These are phyloP conservation scores for Bertia moriformis DNA, from an alignment of 2,329 filamentous ascomycete genomes.

Conservation along the genomic window DNA sequence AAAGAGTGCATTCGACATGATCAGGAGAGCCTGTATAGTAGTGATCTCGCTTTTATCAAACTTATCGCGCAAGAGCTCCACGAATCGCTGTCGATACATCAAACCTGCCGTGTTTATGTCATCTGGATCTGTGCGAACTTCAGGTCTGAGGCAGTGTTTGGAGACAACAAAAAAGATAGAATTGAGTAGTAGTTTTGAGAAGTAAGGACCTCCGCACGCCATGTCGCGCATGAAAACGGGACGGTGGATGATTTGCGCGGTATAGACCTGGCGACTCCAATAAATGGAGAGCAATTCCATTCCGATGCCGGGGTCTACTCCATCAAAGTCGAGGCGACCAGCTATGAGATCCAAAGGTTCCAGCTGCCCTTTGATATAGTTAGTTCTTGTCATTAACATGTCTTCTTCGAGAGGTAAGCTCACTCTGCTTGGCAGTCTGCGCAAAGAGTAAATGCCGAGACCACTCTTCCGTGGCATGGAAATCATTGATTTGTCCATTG, in stretches of 20 bases:
- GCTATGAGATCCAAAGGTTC: conserved; percentile 21
- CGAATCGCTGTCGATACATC: conserved; percentile 21
- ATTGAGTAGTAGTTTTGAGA: conserved; percentile 38
- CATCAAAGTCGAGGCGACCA: conserved; percentile 31
- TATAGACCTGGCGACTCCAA: conserved; percentile 36
- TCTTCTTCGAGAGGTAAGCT: conserved; percentile 24
- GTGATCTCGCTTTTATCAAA: background rate
- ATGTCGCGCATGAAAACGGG: conserved; percentile 36
- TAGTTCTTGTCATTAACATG: conserved; percentile 30
- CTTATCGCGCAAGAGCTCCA: conserved; percentile 26
- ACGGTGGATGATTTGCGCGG: conserved; percentile 31
- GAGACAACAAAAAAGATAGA: conserved; percentile 31
- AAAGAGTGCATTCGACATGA: background rate
- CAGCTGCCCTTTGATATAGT: conserved; percentile 13
- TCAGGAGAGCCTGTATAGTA: background rate
- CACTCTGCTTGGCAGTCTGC: background rate
- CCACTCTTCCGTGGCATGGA: background rate
- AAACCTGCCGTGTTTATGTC: background rate
- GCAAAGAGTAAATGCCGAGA: background rate
- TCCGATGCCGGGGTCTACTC: conserved; percentile 32
- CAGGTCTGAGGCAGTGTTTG: conserved; percentile 14
- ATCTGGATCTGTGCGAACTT: conserved; percentile 24
- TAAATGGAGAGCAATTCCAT: conserved; percentile 33
- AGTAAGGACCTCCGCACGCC: conserved; percentile 37
- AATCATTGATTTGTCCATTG: background rate